Percentiles rank a stretch among this genome's conserved stretches.
Conservation (phyloP, 352 stramenopile genomes). For the Globisporangium sylvaticum region DNA sequence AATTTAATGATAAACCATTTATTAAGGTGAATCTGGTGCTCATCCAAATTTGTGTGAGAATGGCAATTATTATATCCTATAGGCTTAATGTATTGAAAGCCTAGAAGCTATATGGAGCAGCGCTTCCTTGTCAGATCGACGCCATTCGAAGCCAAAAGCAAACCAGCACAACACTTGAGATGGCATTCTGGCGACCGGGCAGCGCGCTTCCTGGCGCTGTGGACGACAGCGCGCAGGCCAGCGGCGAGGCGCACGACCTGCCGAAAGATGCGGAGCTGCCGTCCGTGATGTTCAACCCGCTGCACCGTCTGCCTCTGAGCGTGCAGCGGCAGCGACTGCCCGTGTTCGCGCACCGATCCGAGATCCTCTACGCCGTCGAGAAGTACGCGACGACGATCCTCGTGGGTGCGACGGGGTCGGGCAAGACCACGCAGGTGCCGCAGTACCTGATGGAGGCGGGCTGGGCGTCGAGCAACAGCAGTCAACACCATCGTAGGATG, state of each 20-base stretch:
- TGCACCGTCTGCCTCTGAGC: constrained; percentile 50
- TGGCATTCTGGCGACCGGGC: constrained; percentile 74
- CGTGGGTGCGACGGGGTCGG: constrained; percentile 90
- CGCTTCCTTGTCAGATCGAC: not conserved
- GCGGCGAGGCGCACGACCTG: constrained; percentile 26
- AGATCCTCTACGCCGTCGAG: constrained; percentile 91
- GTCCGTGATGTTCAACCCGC: constrained; percentile 57
- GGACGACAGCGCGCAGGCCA: constrained; percentile 23
- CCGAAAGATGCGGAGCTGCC: constrained; percentile 32
- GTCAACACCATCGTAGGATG: constrained; percentile 17
- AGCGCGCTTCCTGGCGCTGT: constrained; percentile 26
- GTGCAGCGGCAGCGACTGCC: constrained; percentile 70
- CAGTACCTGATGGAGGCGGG: constrained; percentile 90
- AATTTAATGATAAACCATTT: no score
- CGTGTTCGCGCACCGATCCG: constrained; percentile 82
- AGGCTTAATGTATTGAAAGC: no score
- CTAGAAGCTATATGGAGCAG: no score
- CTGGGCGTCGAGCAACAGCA: constrained; percentile 44
- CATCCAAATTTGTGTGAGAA: no score
- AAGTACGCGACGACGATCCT: constrained; percentile 86
- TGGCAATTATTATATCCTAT: no score
- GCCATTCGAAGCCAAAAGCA: not conserved
- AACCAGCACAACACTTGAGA: constrained; percentile 5
- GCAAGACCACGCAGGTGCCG: constrained; percentile 92
- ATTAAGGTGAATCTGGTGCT: no score